Evolutionary conservation across 306 rosid genomes (phyloP), one percentile per base, ranked within the genome.

Genomic region (Cicer chorassanicum): DNA sequence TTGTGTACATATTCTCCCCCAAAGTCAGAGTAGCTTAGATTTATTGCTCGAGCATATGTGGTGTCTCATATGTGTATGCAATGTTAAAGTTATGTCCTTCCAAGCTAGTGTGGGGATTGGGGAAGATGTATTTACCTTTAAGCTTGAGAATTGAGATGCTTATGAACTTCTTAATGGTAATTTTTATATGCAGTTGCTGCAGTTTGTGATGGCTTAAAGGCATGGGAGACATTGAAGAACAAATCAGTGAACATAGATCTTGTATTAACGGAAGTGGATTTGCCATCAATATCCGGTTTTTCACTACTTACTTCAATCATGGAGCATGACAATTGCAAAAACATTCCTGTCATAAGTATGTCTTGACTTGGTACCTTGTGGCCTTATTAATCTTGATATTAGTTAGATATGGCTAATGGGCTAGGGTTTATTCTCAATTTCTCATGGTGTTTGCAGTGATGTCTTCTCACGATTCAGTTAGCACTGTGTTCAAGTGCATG

Each of bases 271-370:
- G 98, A 92, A 82, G 82, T 86, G 44, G 93, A 92, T 66, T 59
- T 92, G 85, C 98, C 98, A 49, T 82, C 89, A 15, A 86, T 88
- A 80, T 92, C 96, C 38, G 92, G 98, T 75, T 88, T 86, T 70
- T 82, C 93, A 51, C 89, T 92, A 62, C 93, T 92, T 68, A 77
- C 82, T 62, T 72, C 85, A 49, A 84, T 87, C 72, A 92, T 84
- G 92, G 93, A 88, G 71, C 93, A 87, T 67, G 87, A 84, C 65
- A 68, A 71, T 64, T 92, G 93, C 91, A 89, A 87, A 82, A 83
- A 73, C 59, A 84, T 92, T 77, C 97, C 96, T 42, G 90, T 92
- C 74, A 89, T 92, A 87, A 89, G 97, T 92, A 89, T 57, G 93
- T 81, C 81, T 85, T 64, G 18, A 65, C 70, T 65, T 29, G 29